A percentile compares a stretch with the other conserved stretches of the same genome.
These are phyloP conservation scores for Aspergillus sp. DNA, from an alignment of 2,329 filamentous ascomycete species.

Conservation along the genomic window DNA sequence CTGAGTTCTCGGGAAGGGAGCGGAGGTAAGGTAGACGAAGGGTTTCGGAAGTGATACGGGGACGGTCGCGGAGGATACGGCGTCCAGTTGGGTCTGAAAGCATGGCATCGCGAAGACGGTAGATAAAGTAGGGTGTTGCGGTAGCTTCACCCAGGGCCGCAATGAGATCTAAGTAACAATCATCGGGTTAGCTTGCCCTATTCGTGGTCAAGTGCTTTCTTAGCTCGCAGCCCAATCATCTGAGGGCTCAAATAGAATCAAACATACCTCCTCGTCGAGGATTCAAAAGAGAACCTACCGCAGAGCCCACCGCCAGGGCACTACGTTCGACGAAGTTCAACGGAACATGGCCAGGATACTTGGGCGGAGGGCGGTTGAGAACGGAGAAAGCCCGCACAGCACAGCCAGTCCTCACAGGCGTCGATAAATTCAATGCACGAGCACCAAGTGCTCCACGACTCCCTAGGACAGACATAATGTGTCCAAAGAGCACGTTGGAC, in stretches of 20 bases:
- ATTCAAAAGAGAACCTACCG: conserved; percentile 60
- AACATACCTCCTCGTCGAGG: conserved; percentile 69
- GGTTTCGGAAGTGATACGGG: conserved; percentile 73
- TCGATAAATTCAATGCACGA: conserved; percentile 8
- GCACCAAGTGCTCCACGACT: conserved; percentile 12
- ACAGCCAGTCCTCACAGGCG: conserved; percentile 4
- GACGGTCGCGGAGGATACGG: conserved; percentile 83
- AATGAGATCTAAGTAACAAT: conserved; percentile 66
- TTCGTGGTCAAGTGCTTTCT: neutral
- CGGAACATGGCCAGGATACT: conserved; percentile 89
- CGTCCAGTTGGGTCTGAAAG: conserved; percentile 77
- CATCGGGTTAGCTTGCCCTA: neutral
- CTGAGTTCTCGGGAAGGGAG: conserved; percentile 63
- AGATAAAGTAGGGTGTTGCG: conserved; percentile 90
- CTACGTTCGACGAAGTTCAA: conserved; percentile 73
- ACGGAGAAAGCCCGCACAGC: conserved; percentile 63
- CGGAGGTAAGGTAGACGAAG: conserved; percentile 68
- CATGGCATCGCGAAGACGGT: conserved; percentile 88
- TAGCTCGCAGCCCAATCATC: no score
- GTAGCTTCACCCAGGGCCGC: conserved; percentile 92
- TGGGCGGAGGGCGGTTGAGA: conserved; percentile 76
- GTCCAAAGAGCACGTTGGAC: conserved; percentile 1
- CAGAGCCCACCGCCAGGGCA: conserved; percentile 61
- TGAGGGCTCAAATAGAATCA: neutral
- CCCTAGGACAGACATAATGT: conserved; percentile 25